These are phyloP conservation scores for Isabelozyma heimii DNA, from an alignment of 805 yeast species.

Conservation along the genomic window DNA sequence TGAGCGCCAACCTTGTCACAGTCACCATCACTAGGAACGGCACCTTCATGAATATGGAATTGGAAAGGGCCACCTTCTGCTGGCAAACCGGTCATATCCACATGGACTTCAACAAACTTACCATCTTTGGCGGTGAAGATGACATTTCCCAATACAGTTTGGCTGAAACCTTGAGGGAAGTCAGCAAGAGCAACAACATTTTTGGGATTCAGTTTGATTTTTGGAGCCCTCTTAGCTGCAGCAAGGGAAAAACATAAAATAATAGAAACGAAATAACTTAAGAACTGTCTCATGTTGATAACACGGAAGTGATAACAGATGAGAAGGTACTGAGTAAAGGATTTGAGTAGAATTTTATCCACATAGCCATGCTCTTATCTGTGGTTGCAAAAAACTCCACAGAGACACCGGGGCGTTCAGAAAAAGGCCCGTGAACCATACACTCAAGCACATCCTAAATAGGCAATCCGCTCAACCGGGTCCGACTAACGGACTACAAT, in stretches of 20 bases:
- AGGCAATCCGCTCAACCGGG: background rate
- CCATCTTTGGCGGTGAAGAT: slow-evolving; percentile 57
- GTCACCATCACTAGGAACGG: slow-evolving; percentile 45
- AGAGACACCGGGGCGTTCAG: background rate
- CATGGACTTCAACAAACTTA: slow-evolving; percentile 61
- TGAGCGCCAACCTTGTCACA: slow-evolving; percentile 58
- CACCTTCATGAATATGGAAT: slow-evolving; percentile 64
- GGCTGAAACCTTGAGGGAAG: slow-evolving; percentile 39
- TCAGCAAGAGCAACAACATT: slow-evolving; percentile 56
- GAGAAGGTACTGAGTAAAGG: background rate
- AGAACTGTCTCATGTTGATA: background rate
- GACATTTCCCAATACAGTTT: slow-evolving; percentile 48
- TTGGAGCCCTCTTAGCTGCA: slow-evolving; percentile 50
- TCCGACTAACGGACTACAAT: background rate
- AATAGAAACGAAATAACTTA: background rate
- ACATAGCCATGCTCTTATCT: background rate
- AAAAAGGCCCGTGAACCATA: background rate
- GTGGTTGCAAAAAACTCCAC: background rate
- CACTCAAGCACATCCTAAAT: background rate
- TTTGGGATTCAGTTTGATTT: slow-evolving; percentile 46
- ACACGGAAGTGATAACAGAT: background rate
- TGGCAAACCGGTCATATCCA: slow-evolving; percentile 71
- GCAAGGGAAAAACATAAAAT: slow-evolving; percentile 1
- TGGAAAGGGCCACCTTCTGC: slow-evolving; percentile 62
- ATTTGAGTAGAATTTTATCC: background rate